Conservation (phyloP, 2,329 filamentous ascomycete genomes). For the Lasiodiplodia sp. region DNA sequence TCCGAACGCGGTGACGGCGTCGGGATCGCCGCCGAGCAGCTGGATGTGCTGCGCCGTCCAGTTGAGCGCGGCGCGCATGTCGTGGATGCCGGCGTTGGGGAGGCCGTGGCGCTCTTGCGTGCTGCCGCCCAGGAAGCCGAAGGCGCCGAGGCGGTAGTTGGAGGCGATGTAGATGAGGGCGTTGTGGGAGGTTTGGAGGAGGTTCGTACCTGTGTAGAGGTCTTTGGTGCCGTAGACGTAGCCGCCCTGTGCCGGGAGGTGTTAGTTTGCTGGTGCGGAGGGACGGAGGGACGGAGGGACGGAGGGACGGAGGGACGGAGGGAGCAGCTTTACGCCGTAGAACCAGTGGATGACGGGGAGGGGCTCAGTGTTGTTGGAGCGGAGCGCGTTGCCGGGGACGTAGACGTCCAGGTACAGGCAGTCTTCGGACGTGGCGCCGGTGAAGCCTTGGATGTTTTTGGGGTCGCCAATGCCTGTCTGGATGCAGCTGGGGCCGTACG, state of each 20-base stretch:
- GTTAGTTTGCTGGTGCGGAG: slow-evolving; percentile 38
- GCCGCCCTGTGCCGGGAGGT: slow-evolving; percentile 22
- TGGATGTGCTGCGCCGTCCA: slow-evolving; percentile 59
- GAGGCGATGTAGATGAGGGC: slow-evolving; percentile 58
- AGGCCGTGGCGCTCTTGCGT: slow-evolving; percentile 52
- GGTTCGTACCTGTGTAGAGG: slow-evolving; percentile 48
- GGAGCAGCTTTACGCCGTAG: slow-evolving; percentile 42
- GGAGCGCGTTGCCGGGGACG: slow-evolving; percentile 53
- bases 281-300: too few species aligned
- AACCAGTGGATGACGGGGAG: slow-evolving; percentile 57
- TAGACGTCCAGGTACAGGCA: slow-evolving; percentile 61
- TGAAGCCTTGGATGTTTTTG: slow-evolving; percentile 2
- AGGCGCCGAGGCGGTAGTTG: slow-evolving; percentile 56
- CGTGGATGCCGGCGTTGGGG: slow-evolving; percentile 52
- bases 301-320: background rate
- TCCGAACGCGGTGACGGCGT: slow-evolving; percentile 57
- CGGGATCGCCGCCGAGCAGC: slow-evolving; percentile 57
- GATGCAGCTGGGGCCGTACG: background rate
- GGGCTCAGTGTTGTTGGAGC: slow-evolving; percentile 41
- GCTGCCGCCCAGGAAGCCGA: slow-evolving; percentile 56
- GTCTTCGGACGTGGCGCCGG: slow-evolving; percentile 47
- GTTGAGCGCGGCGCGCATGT: slow-evolving; percentile 54
- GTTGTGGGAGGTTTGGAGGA: slow-evolving; percentile 46
- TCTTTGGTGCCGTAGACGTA: slow-evolving; percentile 55
- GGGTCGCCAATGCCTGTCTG: slow-evolving; percentile 20